Evolutionary conservation across 345 rosid species (phyloP).

Genomic region (Eucalyptus erythrocorys): DNA sequence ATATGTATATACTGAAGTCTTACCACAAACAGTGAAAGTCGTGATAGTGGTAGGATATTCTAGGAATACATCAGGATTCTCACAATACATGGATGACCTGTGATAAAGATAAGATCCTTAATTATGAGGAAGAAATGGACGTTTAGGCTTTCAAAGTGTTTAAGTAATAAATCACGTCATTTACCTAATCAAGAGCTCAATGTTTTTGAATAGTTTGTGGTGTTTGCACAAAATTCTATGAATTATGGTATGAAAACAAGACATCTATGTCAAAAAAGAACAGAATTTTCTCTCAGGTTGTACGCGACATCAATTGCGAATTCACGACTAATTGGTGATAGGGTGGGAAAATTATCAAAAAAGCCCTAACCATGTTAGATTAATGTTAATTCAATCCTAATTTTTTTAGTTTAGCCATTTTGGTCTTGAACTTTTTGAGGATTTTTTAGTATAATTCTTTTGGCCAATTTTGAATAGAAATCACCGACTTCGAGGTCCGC

Average conservation of each 20-base stretch:
- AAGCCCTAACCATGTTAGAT: background rate
- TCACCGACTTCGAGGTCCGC: fast-evolving
- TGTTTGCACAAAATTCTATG: background rate
- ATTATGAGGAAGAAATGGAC: background rate
- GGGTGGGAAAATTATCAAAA: background rate
- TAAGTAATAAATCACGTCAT: background rate
- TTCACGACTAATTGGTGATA: background rate
- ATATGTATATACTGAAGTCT: background rate
- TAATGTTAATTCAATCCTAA: background rate
- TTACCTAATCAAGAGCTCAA: background rate
- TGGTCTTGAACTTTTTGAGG: background rate
- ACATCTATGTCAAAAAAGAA: background rate
- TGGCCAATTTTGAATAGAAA: background rate
- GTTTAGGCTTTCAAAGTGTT: background rate
- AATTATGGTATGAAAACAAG: background rate
- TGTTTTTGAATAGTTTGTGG: background rate
- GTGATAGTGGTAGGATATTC: background rate
- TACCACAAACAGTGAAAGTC: background rate
- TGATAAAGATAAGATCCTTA: background rate
- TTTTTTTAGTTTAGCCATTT: background rate
- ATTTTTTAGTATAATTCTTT: fast-evolving
- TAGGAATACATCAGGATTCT: background rate
- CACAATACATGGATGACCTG: background rate
- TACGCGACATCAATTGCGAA: background rate
- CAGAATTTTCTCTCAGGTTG: background rate